Conservation (phyloP, 2,329 filamentous ascomycete species). For the Ploettnerulaceae sp. region DNA sequence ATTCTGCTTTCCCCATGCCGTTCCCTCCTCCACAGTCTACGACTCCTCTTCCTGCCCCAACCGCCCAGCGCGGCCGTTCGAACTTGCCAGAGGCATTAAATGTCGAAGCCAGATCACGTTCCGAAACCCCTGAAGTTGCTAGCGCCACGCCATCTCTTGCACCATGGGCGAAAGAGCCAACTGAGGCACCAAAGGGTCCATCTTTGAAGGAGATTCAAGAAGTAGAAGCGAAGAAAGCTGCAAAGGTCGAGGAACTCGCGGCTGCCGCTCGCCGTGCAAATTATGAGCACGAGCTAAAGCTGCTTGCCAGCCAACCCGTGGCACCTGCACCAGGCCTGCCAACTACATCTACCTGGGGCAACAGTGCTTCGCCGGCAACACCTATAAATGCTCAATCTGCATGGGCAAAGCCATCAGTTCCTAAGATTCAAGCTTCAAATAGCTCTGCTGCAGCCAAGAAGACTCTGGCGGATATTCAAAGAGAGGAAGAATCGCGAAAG, state of each 20-base stretch:
- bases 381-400: slow-evolving; percentile 32
- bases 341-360: slow-evolving; percentile 76
- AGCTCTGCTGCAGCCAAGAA: slow-evolving; percentile 59
- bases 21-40: slow-evolving; percentile 65
- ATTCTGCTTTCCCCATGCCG: slow-evolving; percentile 69
- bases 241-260: slow-evolving; percentile 78
- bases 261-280: slow-evolving; percentile 70
- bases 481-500: slow-evolving; percentile 90
- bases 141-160: slow-evolving; percentile 65
- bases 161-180: slow-evolving; percentile 89
- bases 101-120: slow-evolving; percentile 64
- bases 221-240: slow-evolving; percentile 86
- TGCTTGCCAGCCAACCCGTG: slow-evolving; percentile 51
- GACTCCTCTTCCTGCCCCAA: slow-evolving; percentile 82
- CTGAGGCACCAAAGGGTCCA: slow-evolving; percentile 71
- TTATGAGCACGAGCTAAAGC: slow-evolving; percentile 69
- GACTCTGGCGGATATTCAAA: slow-evolving; percentile 92
- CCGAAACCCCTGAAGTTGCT: slow-evolving; percentile 65
- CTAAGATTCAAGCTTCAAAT: slow-evolving; percentile 37
- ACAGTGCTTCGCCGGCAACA: slow-evolving; percentile 33
- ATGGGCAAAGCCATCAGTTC: slow-evolving; percentile 46
- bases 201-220: slow-evolving; percentile 97
- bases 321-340: slow-evolving; percentile 74
- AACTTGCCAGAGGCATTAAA: slow-evolving; percentile 72
- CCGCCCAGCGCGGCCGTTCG: slow-evolving; percentile 77